Base-by-base conservation (phyloP, 352 stramenopile species). In the Peronospora belbahrii region DNA sequence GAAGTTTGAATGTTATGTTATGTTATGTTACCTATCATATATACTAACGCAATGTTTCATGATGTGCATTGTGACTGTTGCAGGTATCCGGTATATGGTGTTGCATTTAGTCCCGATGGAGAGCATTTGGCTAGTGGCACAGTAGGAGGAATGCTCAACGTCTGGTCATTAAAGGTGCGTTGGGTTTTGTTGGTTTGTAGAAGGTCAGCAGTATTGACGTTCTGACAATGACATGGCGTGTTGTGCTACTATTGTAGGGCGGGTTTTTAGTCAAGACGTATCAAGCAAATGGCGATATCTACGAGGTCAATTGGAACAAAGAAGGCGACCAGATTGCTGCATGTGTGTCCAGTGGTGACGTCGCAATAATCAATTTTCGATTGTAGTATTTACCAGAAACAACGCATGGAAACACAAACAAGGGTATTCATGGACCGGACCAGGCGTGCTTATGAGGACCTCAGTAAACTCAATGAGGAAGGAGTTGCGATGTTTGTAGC, bases 231-330 rank as follows among this genome's bases (percentile, higher is more conserved):
- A 2, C 2, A 3, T 6, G 20, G n/a, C n/a, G 23, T 18, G 2
- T 42, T 39, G 20, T 47, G 27, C 15, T 41, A 13, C 4, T 49
- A n/a, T 31, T 10, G 19, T 44, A 92, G 81, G 77, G 90, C 23
- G 73, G 78, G 11, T 66, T 62, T 30, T 69, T 94, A 58, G 65
- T 85, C 34, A 92, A 93, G 67, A 86, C 76, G 65, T 94, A 90
- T 63, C 72, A 94, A 70, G 85, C 82, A 38, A 82, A 85, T 67
- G 88, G 88, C 38, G 96, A 98, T 77, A 98, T 98, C 72, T 99
- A 98, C 79, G 96, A 99, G 73, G 94, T 99, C 54, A 96, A 96
- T 62, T 99, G 96, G 96, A 98, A 97, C 74, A 75, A 80, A 55
- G 59, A 87, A 53, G 83, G 85, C 43, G 76, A 78, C 59, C 67